Percentiles rank a stretch among this genome's conserved stretches.
phyloP scores from a whole-genome alignment of 768 basidiomycete species.

The Hemileccinum rubropunctum region DNA sequence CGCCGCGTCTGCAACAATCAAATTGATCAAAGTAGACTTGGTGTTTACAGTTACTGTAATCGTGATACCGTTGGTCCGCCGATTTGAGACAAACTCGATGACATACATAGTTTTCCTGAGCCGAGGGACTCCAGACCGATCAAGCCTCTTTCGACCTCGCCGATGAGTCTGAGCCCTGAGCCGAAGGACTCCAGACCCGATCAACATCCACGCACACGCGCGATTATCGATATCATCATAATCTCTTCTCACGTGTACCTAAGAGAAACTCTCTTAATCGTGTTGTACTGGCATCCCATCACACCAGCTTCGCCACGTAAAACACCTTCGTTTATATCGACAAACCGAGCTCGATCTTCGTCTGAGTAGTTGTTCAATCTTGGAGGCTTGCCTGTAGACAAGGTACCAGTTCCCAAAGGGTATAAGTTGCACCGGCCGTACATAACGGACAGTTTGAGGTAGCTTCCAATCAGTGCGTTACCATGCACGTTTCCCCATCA shows the following conservation, averaged over 20 bases:
- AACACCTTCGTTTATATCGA: neutral
- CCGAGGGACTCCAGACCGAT: neutral
- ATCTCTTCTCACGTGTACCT: slow-evolving; percentile 4
- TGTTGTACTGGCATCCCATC: slow-evolving; percentile 3
- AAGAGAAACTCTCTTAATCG: slow-evolving; percentile 13
- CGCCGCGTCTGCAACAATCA: no score
- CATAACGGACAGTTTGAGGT: slow-evolving; percentile 8
- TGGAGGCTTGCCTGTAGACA: slow-evolving; percentile 8
- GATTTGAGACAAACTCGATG: neutral
- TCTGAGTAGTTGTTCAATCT: slow-evolving; percentile 5
- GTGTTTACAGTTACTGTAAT: no score
- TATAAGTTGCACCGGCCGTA: slow-evolving; percentile 12
- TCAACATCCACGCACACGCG: neutral
- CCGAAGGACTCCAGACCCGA: slow-evolving; percentile 13
- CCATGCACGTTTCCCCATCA: slow-evolving; percentile 5
- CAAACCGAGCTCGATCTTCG: slow-evolving; percentile 12
- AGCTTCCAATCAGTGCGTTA: slow-evolving; percentile 5
- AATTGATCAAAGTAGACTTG: no score
- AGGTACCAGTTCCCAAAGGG: slow-evolving; percentile 15
- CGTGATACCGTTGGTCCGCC: neutral
- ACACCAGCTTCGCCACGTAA: slow-evolving; percentile 25
- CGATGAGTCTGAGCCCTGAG: neutral
- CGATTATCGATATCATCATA: slow-evolving; percentile 18
- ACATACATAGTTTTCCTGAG: neutral
- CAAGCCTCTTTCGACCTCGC: no score